A percentile compares a stretch with the other conserved stretches of the same genome.
These are phyloP conservation scores for Thielaviopsis ethacetica DNA, from an alignment of 2,329 filamentous ascomycete species.

Conservation along the genomic window DNA sequence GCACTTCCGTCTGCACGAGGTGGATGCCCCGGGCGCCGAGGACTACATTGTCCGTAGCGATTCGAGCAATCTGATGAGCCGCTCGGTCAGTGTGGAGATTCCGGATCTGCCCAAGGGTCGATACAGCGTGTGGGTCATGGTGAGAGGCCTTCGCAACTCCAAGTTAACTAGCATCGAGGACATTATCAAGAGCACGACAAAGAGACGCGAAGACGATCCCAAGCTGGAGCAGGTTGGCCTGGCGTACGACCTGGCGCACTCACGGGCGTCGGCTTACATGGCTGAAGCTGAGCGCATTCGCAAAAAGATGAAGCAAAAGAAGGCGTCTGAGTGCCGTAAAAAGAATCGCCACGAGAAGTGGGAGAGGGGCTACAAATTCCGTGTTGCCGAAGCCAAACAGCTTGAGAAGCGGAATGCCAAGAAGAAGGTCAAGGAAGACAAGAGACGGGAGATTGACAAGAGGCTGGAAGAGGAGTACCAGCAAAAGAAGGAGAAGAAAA, in stretches of 20 bases:
- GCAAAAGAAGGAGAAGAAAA: conserved; percentile 14
- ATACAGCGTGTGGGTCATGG: conserved; percentile 40
- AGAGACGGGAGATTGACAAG: conserved; percentile 19
- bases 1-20: conserved; percentile 34
- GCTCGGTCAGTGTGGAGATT: conserved; percentile 43
- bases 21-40: conserved; percentile 28
- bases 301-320: conserved; percentile 31
- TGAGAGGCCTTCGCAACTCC: conserved; percentile 32
- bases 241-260: conserved; percentile 43
- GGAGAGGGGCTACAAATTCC: conserved; percentile 30
- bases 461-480: conserved; percentile 19
- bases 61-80: conserved; percentile 39
- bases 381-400: conserved; percentile 25
- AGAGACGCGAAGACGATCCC: conserved; percentile 29
- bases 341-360: conserved; percentile 31
- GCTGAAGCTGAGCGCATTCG: conserved; percentile 32
- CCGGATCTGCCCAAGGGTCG: conserved; percentile 37
- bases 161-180: conserved; percentile 32
- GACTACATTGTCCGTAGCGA: conserved; percentile 45
- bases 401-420: conserved; percentile 3
- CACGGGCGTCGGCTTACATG: conserved; percentile 36
- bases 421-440: too few relatives aligned
- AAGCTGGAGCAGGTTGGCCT: conserved; percentile 42
- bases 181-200: conserved; percentile 36
- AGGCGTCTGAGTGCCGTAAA: conserved; percentile 29